phyloP scores from a whole-genome alignment of 257 asterid genomes.

The Primulina huaijiensis region DNA sequence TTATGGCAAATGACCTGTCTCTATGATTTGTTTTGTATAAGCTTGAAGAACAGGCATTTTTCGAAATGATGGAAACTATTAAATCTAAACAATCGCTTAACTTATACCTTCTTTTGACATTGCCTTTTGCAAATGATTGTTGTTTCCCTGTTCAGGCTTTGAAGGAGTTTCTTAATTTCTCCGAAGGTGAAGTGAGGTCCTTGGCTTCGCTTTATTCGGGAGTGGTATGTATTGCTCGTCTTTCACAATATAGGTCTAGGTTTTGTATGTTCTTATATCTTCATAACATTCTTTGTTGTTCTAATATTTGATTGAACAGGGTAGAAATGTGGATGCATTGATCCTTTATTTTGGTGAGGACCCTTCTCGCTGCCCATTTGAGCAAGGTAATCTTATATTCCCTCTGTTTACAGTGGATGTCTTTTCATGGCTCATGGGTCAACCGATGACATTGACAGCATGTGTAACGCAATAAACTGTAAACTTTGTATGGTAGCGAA shows the following conservation, averaged over 20 bases:
- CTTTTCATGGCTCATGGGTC: constrained; percentile 7
- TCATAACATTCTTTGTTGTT: constrained; percentile 6
- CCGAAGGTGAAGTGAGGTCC: constrained; percentile 92
- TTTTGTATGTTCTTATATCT: neutral
- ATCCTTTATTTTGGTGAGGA: constrained; percentile 94
- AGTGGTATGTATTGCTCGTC: constrained; percentile 56
- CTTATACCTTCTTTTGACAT: neutral
- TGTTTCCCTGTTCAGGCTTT: constrained; percentile 49
- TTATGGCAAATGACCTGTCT: neutral
- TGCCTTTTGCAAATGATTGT: constrained; percentile 15
- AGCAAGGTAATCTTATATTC: constrained; percentile 60
- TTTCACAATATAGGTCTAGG: constrained; percentile 14
- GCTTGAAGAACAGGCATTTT: neutral
- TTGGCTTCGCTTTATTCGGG: constrained; percentile 86
- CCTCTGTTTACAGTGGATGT: constrained; percentile 2
- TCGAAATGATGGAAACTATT: neutral
- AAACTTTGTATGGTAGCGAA: neutral
- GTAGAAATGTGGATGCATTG: constrained; percentile 81
- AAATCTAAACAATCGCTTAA: neutral
- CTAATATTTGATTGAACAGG: constrained; percentile 47
- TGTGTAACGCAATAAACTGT: neutral
- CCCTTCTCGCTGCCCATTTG: constrained; percentile 86
- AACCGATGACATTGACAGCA: neutral
- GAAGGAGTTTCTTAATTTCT: constrained; percentile 73
- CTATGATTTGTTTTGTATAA: neutral